Conservation (phyloP, 192 early-diverging fungal genomes). For the Kappamyces sp. region DNA sequence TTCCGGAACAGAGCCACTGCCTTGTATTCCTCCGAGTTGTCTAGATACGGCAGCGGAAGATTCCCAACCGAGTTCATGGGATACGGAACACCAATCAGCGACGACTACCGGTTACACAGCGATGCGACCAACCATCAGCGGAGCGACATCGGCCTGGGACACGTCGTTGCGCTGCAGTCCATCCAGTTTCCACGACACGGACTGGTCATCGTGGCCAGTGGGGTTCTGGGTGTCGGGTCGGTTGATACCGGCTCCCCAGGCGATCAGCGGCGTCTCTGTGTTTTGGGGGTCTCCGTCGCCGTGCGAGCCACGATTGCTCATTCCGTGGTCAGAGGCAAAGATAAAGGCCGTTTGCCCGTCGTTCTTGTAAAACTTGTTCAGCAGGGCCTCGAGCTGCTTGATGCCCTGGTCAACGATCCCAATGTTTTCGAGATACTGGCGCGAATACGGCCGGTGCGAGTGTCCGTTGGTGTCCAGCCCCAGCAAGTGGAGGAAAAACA, state of each 20-base stretch:
- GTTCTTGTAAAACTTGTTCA: slow-evolving; percentile 70
- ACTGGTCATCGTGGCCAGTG: slow-evolving; percentile 72
- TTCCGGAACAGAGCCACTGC: slow-evolving; percentile 75
- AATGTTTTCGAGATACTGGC: slow-evolving; percentile 86
- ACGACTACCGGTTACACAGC: slow-evolving; percentile 49
- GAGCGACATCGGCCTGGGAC: slow-evolving; percentile 92
- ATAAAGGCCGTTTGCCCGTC: slow-evolving; percentile 82
- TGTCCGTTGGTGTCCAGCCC: slow-evolving; percentile 96
- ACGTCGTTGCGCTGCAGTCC: slow-evolving; percentile 71
- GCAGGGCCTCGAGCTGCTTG: slow-evolving; percentile 54
- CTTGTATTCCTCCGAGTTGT: slow-evolving; percentile 63
- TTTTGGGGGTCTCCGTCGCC: slow-evolving; percentile 95
- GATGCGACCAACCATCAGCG: slow-evolving; percentile 68
- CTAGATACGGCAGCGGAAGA: slow-evolving; percentile 74
- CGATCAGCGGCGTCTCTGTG: slow-evolving; percentile 88
- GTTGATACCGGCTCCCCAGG: slow-evolving; percentile 89
- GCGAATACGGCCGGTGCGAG: slow-evolving; percentile 72
- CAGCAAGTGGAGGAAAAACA: slow-evolving; percentile 92
- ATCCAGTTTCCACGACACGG: slow-evolving; percentile 62
- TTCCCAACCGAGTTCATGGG: slow-evolving; percentile 94
- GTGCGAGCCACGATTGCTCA: slow-evolving; percentile 88
- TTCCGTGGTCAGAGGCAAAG: slow-evolving; percentile 95
- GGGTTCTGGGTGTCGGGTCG: slow-evolving; percentile 47
- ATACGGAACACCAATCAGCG: slow-evolving; percentile 77
- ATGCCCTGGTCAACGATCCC: slow-evolving; percentile 74